Evolutionary conservation across 140 eudicot genomes (phyloP), one percentile per base, ranked within the genome.

Genomic region (Oenanthe javanica): DNA sequence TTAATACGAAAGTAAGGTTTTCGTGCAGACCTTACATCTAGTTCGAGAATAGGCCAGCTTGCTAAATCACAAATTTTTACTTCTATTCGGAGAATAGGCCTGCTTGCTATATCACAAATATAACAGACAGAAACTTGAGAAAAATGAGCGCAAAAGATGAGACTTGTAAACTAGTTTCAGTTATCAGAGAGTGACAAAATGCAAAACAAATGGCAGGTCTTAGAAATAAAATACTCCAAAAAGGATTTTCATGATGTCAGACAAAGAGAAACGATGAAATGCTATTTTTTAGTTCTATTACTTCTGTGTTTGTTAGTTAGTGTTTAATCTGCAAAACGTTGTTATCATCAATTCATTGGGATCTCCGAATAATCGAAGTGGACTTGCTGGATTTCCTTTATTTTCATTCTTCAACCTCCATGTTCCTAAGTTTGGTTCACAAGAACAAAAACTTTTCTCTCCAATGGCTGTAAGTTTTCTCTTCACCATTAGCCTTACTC

Each of bases 401-500:
- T 51, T 36, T 52, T 50, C 64, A 51, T 66, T 42, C 59, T 49
- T 59, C 14, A 12, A 51, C 11, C 55, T 49, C 72, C 55, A 6
- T 55, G 27, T 51, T 73, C 75, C 10, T 47, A 25, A 23, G 61
- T 63, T 77, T 27, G 73, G 59, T 76, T 73, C 86, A 48, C 11
- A 50, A 72, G 72, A 27, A 42, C 27, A 45, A 57, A 13, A 21
- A 78, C 31, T 4, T 31, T 31, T 43, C 45, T 84, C 72, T 75
- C 48, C 49, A 5, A 84, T 84, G 86, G 86, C 83, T 50, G 86
- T 84, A 80, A 84, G 86, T 67, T 14, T 78, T 81, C 47, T 40
- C 12, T 19, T 40, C 49, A 13, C 10, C 46, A 14, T 0, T 79
- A 47, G 64, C 42, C n/a, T 27, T 76, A 3, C 31, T 2, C 49